phyloP scores from a whole-genome alignment of 139 green algal species.

The Astrephomene gubernaculifera region DNA sequence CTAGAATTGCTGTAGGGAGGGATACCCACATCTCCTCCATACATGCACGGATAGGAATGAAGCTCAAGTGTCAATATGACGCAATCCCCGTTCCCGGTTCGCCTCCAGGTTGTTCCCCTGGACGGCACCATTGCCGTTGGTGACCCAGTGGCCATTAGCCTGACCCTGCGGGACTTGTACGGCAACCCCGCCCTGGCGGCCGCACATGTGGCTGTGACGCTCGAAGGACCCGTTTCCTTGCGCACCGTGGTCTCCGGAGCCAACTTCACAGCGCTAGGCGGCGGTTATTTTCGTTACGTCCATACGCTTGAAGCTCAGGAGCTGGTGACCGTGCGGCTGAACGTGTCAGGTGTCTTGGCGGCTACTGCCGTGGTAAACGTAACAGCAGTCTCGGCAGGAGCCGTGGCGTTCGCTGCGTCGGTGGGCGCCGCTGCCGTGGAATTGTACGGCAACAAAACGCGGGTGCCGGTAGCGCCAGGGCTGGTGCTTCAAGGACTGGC shows the following conservation, averaged over 20 bases:
- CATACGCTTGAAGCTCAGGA: constrained; percentile 22
- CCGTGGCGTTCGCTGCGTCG: background rate
- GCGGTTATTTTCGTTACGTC: constrained; percentile 6
- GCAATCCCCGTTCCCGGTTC: background rate
- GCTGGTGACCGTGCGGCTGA: background rate
- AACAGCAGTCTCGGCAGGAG: background rate
- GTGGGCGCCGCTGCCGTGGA: background rate
- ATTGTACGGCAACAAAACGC: constrained; percentile 11
- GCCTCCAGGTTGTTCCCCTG: background rate
- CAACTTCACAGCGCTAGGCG: constrained; percentile 10
- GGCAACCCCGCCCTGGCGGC: constrained; percentile 17
- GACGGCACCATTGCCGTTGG: background rate
- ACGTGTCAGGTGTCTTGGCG: background rate
- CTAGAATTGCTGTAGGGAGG: background rate
- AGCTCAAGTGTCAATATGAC: no score
- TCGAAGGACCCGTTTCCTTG: background rate
- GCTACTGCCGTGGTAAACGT: background rate
- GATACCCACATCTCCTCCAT: background rate
- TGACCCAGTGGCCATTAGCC: background rate
- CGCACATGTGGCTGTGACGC: background rate
- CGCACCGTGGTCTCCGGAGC: background rate
- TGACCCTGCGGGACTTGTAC: background rate
- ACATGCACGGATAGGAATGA: background rate
- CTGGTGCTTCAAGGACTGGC: background rate
- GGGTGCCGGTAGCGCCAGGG: background rate